These are phyloP conservation scores for Erysimum cheiranthoides DNA, from an alignment of 345 rosid species.

Conservation along the genomic window DNA sequence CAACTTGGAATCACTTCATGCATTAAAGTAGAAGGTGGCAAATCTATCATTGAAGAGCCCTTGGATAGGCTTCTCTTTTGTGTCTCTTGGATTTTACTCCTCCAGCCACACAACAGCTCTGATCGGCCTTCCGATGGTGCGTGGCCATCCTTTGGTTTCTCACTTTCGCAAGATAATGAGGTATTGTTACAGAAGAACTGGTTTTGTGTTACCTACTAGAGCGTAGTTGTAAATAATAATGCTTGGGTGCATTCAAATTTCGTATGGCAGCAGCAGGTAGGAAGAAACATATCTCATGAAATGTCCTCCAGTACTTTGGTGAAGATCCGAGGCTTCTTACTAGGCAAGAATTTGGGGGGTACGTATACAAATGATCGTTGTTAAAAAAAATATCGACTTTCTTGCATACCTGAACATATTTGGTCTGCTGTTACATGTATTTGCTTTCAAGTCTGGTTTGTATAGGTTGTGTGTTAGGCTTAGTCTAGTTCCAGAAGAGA, in stretches of 20 bases:
- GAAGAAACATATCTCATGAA: slow-evolving; percentile 56
- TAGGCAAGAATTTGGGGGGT: slow-evolving; percentile 64
- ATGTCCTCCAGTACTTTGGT: slow-evolving; percentile 61
- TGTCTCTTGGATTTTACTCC: slow-evolving; percentile 72
- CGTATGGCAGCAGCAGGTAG: slow-evolving; percentile 54
- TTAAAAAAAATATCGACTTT: neutral
- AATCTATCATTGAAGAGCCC: slow-evolving; percentile 68
- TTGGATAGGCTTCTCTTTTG: slow-evolving; percentile 77
- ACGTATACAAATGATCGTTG: slow-evolving; percentile 26
- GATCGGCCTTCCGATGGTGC: slow-evolving; percentile 51
- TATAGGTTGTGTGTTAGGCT: slow-evolving; percentile 14
- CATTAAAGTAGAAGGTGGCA: slow-evolving; percentile 58
- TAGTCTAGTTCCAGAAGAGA: slow-evolving; percentile 27
- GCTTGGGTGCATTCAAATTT: neutral
- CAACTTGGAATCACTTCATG: slow-evolving; percentile 61
- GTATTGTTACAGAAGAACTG: slow-evolving; percentile 45
- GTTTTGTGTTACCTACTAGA: slow-evolving; percentile 13
- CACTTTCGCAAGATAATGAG: slow-evolving; percentile 89
- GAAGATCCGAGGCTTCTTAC: slow-evolving; percentile 60
- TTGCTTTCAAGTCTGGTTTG: slow-evolving; percentile 13
- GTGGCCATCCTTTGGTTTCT: slow-evolving; percentile 76
- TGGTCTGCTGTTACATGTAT: neutral
- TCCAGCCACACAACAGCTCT: slow-evolving; percentile 60
- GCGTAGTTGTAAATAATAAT: neutral
- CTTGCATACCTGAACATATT: neutral